These are phyloP conservation scores for Cryphonectria naterciae DNA, from an alignment of 2,329 filamentous ascomycete species.

Conservation along the genomic window DNA sequence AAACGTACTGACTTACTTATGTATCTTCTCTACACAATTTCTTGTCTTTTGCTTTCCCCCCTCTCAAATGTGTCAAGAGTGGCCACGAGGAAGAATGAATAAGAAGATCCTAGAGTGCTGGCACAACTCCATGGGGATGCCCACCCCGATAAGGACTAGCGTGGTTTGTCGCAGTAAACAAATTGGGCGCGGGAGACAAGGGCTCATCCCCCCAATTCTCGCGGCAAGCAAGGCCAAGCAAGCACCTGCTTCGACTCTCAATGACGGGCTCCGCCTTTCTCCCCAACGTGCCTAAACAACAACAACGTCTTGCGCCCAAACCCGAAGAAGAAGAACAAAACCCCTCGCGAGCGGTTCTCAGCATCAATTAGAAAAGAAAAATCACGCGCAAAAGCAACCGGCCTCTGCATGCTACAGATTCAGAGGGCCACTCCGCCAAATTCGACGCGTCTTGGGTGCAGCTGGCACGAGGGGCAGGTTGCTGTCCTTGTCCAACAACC, in stretches of 20 bases:
- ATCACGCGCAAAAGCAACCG: conserved; percentile 19
- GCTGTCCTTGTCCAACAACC: background rate
- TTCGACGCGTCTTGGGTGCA: conserved; percentile 27
- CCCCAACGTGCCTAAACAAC: background rate
- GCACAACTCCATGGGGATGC: background rate
- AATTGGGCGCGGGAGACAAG: conserved; percentile 8
- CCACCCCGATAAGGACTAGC: conserved; percentile 20
- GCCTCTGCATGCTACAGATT: conserved; percentile 16
- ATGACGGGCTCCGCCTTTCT: conserved; percentile 3
- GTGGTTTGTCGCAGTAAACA: conserved; percentile 25
- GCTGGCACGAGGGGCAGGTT: conserved; percentile 24
- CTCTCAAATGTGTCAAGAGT: background rate
- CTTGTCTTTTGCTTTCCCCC: background rate
- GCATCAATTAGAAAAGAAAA: conserved; percentile 25
- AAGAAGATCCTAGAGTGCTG: background rate
- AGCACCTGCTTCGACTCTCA: conserved; percentile 7
- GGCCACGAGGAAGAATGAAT: background rate
- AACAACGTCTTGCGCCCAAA: conserved; percentile 13
- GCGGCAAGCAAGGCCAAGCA: conserved; percentile 20
- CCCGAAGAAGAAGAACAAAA: background rate
- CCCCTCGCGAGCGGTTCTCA: conserved; percentile 18
- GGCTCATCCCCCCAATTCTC: conserved; percentile 21
- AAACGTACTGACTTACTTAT: background rate
- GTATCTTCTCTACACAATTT: background rate
- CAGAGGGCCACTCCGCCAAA: conserved; percentile 10